phyloP scores from a whole-genome alignment of 2,329 filamentous ascomycete species.

The Aspergillus unguis region DNA sequence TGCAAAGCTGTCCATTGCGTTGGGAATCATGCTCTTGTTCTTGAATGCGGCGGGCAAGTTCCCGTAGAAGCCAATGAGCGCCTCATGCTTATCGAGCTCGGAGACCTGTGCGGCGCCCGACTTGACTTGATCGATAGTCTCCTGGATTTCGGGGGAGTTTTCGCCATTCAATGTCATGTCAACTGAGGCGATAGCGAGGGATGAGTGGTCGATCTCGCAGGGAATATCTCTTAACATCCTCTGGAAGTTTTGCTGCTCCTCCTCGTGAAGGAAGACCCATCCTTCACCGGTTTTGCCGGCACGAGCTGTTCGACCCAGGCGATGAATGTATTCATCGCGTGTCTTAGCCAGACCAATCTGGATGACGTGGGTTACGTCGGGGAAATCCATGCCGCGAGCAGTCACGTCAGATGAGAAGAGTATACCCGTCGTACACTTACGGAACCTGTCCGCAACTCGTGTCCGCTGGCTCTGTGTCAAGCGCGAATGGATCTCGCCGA shows the following conservation, averaged over 20 bases:
- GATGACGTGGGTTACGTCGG: conserved; percentile 74
- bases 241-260: conserved; percentile 49
- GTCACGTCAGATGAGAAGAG: conserved; percentile 78
- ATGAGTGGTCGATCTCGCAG: conserved; percentile 17
- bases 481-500: conserved; percentile 72
- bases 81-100: conserved; percentile 24
- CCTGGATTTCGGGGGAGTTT: conserved; percentile 7
- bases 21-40: conserved; percentile 41
- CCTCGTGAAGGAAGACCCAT: conserved; percentile 55
- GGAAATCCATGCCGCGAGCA: conserved; percentile 80
- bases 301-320: conserved; percentile 70
- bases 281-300: conserved; percentile 63
- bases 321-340: conserved; percentile 72
- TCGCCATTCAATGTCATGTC: conserved; percentile 11
- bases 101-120: conserved; percentile 34
- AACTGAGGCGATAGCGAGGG: conserved; percentile 11
- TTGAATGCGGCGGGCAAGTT: conserved; percentile 22
- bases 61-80: conserved; percentile 30
- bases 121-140: conserved; percentile 41
- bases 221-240: conserved; percentile 10
- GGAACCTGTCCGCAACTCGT: conserved; percentile 68
- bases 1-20: conserved; percentile 44
- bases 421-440: conserved; percentile 58
- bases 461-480: conserved; percentile 70
- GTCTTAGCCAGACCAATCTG: conserved; percentile 64